These are phyloP conservation scores for Colletotrichum liaoningense DNA, from an alignment of 2,329 filamentous ascomycete genomes.

Conservation along the genomic window DNA sequence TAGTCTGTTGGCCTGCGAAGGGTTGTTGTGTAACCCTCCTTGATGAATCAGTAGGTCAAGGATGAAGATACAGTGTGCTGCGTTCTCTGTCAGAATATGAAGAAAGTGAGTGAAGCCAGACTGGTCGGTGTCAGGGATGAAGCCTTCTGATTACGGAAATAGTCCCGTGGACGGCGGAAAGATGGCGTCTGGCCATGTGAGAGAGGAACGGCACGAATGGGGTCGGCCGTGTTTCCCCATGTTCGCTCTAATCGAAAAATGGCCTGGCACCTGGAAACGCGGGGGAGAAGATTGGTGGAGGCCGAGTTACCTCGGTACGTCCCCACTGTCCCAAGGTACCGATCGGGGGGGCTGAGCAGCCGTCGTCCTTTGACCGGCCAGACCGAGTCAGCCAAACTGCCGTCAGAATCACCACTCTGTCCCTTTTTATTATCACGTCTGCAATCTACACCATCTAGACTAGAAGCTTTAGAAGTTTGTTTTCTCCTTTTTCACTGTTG, in stretches of 20 bases:
- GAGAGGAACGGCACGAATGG: neutral
- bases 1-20: neutral
- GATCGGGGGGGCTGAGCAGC: conserved; percentile 23
- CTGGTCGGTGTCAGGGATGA: neutral
- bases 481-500: neutral
- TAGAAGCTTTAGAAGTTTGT: neutral
- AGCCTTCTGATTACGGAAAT: conserved; percentile 4
- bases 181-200: conserved; percentile 8
- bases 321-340: conserved; percentile 10
- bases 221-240: conserved; percentile 4
- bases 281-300: conserved; percentile 29
- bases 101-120: neutral
- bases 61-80: neutral
- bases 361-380: conserved; percentile 13
- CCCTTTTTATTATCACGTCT: neutral
- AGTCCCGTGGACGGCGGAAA: conserved; percentile 32
- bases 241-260: conserved; percentile 20
- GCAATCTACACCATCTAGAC: conserved; percentile 13
- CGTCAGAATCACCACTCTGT: conserved; percentile 15
- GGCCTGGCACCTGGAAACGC: conserved; percentile 25
- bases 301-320: conserved; percentile 34
- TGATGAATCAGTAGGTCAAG: neutral
- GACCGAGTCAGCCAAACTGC: conserved; percentile 34
- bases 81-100: conserved; percentile 13
- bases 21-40: neutral